These are phyloP conservation scores for Xylaria sp. DNA, from an alignment of 2,329 filamentous ascomycete species.

Conservation along the genomic window DNA sequence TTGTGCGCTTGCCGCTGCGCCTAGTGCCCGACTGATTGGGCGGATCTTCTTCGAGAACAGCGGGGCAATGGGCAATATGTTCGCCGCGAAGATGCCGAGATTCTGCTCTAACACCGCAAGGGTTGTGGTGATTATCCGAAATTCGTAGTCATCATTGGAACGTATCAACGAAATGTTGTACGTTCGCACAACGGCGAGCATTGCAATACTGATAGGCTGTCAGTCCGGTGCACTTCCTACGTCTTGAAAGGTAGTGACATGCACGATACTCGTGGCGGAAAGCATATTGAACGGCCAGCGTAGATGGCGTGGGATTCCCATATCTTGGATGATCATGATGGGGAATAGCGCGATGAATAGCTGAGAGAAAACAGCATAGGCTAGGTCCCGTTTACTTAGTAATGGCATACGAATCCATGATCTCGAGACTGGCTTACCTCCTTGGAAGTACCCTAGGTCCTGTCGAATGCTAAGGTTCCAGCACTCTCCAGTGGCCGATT, in stretches of 20 bases:
- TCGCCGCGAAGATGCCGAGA: constrained; percentile 42
- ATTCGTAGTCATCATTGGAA: constrained; percentile 33
- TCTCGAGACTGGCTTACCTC: constrained; percentile 24
- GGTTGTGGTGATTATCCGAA: constrained; percentile 37
- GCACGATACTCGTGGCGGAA: constrained; percentile 36
- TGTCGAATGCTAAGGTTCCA: constrained; percentile 38
- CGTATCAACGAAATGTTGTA: constrained; percentile 39
- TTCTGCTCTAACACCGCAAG: constrained; percentile 44
- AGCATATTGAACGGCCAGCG: constrained; percentile 42
- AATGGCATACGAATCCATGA: background rate
- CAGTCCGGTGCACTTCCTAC: background rate
- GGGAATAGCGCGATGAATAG: constrained; percentile 42
- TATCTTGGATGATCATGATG: constrained; percentile 36
- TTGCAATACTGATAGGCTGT: constrained; percentile 30
- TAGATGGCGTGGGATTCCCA: constrained; percentile 32
- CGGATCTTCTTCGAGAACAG: constrained; percentile 32
- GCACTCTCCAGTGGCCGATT: constrained; percentile 35
- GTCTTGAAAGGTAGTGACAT: constrained; percentile 8
- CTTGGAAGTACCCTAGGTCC: constrained; percentile 42
- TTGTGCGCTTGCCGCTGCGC: constrained; percentile 15
- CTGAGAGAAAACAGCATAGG: constrained; percentile 42
- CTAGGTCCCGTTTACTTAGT: constrained; percentile 15
- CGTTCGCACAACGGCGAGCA: constrained; percentile 39
- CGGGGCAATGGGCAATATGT: constrained; percentile 40
- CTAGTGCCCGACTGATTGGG: constrained; percentile 26